These are phyloP conservation scores for Sporothrix luriei DNA, from an alignment of 2,329 filamentous ascomycete genomes.

Conservation along the genomic window DNA sequence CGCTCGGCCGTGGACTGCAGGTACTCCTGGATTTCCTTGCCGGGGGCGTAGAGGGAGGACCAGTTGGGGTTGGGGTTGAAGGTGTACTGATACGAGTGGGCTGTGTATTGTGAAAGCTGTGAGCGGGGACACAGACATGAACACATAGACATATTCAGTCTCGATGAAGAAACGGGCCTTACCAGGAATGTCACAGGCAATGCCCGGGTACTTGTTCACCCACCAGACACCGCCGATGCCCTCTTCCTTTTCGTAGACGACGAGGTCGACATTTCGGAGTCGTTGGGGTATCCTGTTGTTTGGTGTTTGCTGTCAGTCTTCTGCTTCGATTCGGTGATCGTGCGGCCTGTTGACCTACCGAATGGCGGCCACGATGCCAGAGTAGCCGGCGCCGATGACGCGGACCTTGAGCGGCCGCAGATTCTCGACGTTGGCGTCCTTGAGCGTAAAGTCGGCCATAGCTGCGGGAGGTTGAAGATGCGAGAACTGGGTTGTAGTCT, in stretches of 20 bases:
- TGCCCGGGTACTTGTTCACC: constrained; percentile 43
- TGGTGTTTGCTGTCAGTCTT: too few species aligned
- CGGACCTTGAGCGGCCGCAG: constrained; percentile 42
- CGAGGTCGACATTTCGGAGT: constrained; percentile 43
- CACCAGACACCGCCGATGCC: constrained; percentile 45
- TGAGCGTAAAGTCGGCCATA: constrained; percentile 35
- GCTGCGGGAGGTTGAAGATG: background rate
- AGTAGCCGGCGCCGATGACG: constrained; percentile 44
- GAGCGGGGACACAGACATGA: too few species aligned
- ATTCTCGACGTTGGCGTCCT: constrained; percentile 43
- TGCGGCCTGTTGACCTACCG: constrained; percentile 34
- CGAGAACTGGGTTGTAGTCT: background rate
- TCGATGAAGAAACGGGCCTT: too few species aligned
- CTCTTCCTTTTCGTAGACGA: constrained; percentile 45
- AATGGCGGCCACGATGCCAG: constrained; percentile 43
- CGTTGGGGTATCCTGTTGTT: constrained; percentile 42
- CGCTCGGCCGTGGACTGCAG: constrained; percentile 51
- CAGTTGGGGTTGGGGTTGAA: constrained; percentile 60
- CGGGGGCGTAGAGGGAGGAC: constrained; percentile 55
- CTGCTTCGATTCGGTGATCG: too few species aligned
- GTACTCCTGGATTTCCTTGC: constrained; percentile 54
- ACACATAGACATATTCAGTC: too few species aligned
- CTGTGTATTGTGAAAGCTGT: constrained; percentile 32
- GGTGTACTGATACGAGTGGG: constrained; percentile 59
- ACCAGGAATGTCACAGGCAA: constrained; percentile 45